A percentile compares a stretch with the other conserved stretches of the same genome.
Conservation (phyloP, 495 filamentous ascomycete genomes). For the Aspergillus ostianus region DNA sequence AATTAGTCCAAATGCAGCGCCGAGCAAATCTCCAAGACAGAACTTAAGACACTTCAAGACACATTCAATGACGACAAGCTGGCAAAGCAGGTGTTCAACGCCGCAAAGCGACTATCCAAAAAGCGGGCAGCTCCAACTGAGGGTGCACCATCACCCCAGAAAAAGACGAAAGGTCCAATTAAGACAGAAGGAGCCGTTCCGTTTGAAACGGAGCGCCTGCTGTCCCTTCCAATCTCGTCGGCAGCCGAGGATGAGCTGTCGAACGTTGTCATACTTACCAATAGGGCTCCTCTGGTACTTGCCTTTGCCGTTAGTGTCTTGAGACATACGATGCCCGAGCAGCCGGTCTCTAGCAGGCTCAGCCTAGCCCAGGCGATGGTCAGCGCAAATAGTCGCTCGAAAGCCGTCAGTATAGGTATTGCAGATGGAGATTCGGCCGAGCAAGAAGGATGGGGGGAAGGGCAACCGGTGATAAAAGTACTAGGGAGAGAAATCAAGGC, state of each 20-base stretch:
- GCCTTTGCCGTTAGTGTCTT: conserved; percentile 74
- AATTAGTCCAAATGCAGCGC: conserved; percentile 39
- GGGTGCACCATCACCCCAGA: conserved; percentile 20
- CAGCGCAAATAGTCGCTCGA: conserved; percentile 70
- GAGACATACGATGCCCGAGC: conserved; percentile 77
- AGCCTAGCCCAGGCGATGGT: conserved; percentile 79
- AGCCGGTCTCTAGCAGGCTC: conserved; percentile 75
- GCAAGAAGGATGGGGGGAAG: conserved; percentile 69
- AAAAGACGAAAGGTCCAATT: conserved; percentile 19
- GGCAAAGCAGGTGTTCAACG: conserved; percentile 59
- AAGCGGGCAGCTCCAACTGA: conserved; percentile 45
- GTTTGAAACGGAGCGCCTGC: conserved; percentile 60
- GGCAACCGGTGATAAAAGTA: conserved; percentile 67
- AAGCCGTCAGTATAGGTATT: conserved; percentile 71
- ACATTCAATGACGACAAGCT: conserved; percentile 69
- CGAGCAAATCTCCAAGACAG: conserved; percentile 59
- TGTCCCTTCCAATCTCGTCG: conserved; percentile 55
- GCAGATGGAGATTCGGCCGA: conserved; percentile 65
- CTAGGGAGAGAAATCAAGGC: conserved; percentile 71
- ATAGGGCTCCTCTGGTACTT: conserved; percentile 76
- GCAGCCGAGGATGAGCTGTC: conserved; percentile 59
- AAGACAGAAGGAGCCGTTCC: conserved; percentile 41
- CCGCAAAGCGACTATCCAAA: conserved; percentile 65
- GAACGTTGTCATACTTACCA: conserved; percentile 62
- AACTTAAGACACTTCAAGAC: conserved; percentile 50